phyloP scores from a whole-genome alignment of 768 basidiomycete species.

The Boletus barrowsii region DNA sequence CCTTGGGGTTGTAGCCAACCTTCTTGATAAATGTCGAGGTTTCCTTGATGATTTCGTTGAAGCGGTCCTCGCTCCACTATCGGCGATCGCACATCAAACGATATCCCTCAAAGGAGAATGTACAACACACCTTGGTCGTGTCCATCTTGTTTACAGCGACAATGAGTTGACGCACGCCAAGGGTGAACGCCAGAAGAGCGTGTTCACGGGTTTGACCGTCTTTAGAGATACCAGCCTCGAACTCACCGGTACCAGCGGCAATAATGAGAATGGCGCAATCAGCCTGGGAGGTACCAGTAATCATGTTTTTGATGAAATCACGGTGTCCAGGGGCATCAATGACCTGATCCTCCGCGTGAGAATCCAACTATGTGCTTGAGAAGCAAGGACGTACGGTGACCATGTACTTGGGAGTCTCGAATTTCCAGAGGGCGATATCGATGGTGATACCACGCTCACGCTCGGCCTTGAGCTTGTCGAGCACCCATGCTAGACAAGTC shows the following conservation, averaged over 20 bases:
- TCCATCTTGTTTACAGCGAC: slow-evolving; percentile 99
- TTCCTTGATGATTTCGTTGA: slow-evolving; percentile 99
- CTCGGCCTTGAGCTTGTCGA: slow-evolving; percentile 99
- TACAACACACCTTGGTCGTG: slow-evolving; percentile 78
- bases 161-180: slow-evolving; percentile 99
- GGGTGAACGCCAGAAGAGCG: slow-evolving; percentile 98
- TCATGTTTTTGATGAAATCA: slow-evolving; percentile 99
- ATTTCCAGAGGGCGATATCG: slow-evolving; percentile 99
- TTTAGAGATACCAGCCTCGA: slow-evolving; percentile 99
- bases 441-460: slow-evolving; percentile 99
- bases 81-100: slow-evolving; percentile 1
- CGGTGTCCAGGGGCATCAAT: slow-evolving; percentile 99
- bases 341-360: slow-evolving; percentile 53
- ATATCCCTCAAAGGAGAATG: neutral
- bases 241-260: slow-evolving; percentile 98
- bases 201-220: slow-evolving; percentile 99
- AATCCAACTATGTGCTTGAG: neutral
- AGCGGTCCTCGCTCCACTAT: slow-evolving; percentile 98
- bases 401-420: slow-evolving; percentile 97
- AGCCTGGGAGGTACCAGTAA: slow-evolving; percentile 99
- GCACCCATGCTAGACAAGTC: slow-evolving; percentile 83
- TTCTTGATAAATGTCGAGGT: slow-evolving; percentile 98
- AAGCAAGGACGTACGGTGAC: slow-evolving; percentile 66
- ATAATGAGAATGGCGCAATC: slow-evolving; percentile 99
- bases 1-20: slow-evolving; percentile 99